Evolutionary conservation across 306 rosid species (phyloP), one percentile per base, ranked within the genome.

Genomic region (Castanospermum australe): DNA sequence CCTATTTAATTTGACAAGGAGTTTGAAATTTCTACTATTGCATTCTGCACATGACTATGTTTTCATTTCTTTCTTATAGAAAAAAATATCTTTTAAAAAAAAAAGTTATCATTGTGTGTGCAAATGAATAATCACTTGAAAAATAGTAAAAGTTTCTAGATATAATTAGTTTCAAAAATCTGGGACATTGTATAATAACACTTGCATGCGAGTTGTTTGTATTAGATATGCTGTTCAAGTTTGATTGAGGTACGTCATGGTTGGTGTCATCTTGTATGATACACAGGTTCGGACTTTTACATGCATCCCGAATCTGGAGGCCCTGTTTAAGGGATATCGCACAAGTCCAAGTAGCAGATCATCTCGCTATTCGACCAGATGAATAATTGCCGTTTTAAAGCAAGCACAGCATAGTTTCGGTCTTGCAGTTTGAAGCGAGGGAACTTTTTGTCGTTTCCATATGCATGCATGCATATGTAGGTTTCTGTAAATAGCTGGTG

Each of bases 341-440:
- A 81, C 88, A 18, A 84, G 42, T 74, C 90, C 88, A 13, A 35
- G 78, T 54, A 79, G 81, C 76, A 73, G 69, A 54, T 82, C 88
- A 45, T 76, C 90, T 75, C 81, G 73, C 32, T 54, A 62, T 10
- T 59, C 78, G 2, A 20, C 60, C 75, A 41, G 83, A 84, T 87
- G 72, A 81, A 32, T 17, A 39, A 45, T 25, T 68, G 72, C 67
- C 20, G 41, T 12, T 4, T 13, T 42, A n/a, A 59, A 72, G 73
- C 52, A 71, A 33, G 68, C 67, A 61, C 65, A 33, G 68, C 67
- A 61, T 30, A 67, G 5, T 50, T 33, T 59, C 24, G 17, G 48
- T 72, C 63, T 52, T 71, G 48, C 36, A 45, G 39, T 70, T 70
- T 69, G 67, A 67, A 36, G 71, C 2, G 21, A 61, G 1, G 36